Base-by-base conservation (phyloP, 495 filamentous ascomycete genomes). In the Ramalina peruviana region DNA sequence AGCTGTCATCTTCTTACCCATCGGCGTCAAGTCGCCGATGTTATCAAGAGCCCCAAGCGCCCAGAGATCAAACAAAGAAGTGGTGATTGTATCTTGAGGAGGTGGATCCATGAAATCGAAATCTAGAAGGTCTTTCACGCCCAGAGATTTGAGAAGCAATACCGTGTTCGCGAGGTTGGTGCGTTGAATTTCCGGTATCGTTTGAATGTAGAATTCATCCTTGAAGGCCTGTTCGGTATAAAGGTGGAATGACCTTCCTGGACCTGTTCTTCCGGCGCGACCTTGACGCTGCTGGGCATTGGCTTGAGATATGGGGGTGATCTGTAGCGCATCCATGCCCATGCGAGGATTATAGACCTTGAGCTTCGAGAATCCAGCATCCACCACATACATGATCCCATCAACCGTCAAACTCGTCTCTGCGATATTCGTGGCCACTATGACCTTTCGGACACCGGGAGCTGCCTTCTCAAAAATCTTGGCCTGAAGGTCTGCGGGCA, bases 41-140 rank as follows among this genome's bases (percentile, higher is more conserved):
- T 96, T 94, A 57, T 93, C 84, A 20, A 99, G 65, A 2, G 93
- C 93, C 3, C 93, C 93, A 11, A 99, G 72, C 0, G 93, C 89
- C 93, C 93, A 99, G 12, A 99, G 79, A 59, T 99, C 93, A 71
- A 97, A 99, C 3, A 99, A 75, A 1, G 88, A 94, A 0, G 93
- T 99, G 9, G 86, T 87, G 58, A 99, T 99, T 5, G 88, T 95
- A 54, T 99, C 93, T 65, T 99, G 93, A 0, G 93, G 92, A 6
- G 93, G 93, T 0, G 93, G 92, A 55, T 99, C 93, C 88, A 99
- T 95, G 58, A 99, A 99, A 61, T 97, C 88, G 58, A 99, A 99
- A 58, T 99, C 93, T 3, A 99, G 70, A 16, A 99, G 72, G 56
- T 99, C 88, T 60, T 84, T 88, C 25, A 99, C 92, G 3, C 90